Evolutionary conservation across 2,329 filamentous ascomycete species (phyloP), one percentile per base, ranked within the genome.

Genomic region (Fonsecaea nubica): DNA sequence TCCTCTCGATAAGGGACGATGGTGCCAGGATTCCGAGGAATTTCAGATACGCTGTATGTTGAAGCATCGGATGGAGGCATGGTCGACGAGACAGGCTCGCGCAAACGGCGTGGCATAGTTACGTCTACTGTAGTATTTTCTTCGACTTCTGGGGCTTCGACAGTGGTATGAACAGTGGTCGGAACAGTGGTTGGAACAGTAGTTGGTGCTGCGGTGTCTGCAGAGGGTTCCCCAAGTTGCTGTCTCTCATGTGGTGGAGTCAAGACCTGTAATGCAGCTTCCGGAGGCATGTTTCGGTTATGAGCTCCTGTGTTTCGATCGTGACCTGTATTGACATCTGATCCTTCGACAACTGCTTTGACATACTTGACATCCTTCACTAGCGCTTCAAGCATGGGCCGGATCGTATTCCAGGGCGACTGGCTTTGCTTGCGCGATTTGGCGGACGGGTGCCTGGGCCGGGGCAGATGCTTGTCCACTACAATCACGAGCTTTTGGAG

Each of bases 401-500:
- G 15, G 40, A 45, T 45, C 40, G 5, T 10, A n/a, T 6, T 45
- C 40, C 40, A 45, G 40, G 15, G 15, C 40, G 40, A 18, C 9
- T n/a, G 40, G 9, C 40, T 6, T 40, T 13, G 38, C 38, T 40
- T 40, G 38, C 38, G 38, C 13, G 38, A 13, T 40, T 12, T 40
- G 35, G 35, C 35, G 13, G 38, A 40, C 10, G 10, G 38, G 38
- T 13, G 38, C 38, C 38, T 12, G 38, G 9, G 9, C 12, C 8
- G 10, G 4, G 38, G 15, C 40, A 10, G 3, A 45, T 18, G n/a
- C 15, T 21, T 30, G 52, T 54, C 40, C 40, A 45, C 52, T 6
- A 54, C 15, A 54, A 32, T 30, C 32, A 32, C 12, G 6, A 58
- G 33, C 55, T 58, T 25, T 36, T 40, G 40, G 9, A 58, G 55